Base-by-base conservation (phyloP, 768 basidiomycete species). In the Lactarius deliciosus region DNA sequence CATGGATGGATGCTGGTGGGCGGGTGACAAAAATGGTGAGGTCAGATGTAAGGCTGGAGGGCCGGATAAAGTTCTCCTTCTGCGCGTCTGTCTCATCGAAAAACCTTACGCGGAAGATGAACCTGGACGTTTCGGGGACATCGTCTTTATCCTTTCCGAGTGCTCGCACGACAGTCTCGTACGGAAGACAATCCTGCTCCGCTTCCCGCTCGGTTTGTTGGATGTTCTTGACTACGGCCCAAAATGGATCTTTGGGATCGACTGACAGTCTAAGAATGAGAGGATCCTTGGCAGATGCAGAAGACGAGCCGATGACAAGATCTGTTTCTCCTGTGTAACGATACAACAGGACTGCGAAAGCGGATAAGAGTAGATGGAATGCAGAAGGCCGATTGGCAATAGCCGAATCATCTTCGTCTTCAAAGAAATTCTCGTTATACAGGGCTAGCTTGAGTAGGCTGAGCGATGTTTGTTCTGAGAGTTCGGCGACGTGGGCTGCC, bases 291-390 rank as follows among this genome's bases (percentile, higher is more conserved):
- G 86, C 84, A 6, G 83, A 79, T 2, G 91, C 86, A 30, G 92
- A 89, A 18, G 94, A 95, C 4, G 92, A 92, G 41, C 91, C 94
- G 73, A 99, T 90, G 65, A 97, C 83, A 68, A 99, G 82, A 72
- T 97, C 94, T 32, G 88, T 95, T 75, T 99, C 97, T 47, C 92
- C 96, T 0, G 97, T 98, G 78, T 94, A 97, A 50, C 96, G 84
- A 78, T 98, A 94, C 15, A 99, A 80, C 59, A 98, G 81, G 25
- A 96, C 89, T 13, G 86, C 84, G 78, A 99, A 97, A 0, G 96
- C 90, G n/a, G 97, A 86, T 53, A 98, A 82, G 55, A 98, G 85
- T 30, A 98, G 81, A 73, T 98, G 94, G 75, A 96, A 98, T 0
- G 91, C 89, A 3, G 96, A 92, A 4, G 95, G 88, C 2, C 53